phyloP scores from a whole-genome alignment of 176 grass and related monocot genomes.

The Ampelocalamus luodianensis region DNA sequence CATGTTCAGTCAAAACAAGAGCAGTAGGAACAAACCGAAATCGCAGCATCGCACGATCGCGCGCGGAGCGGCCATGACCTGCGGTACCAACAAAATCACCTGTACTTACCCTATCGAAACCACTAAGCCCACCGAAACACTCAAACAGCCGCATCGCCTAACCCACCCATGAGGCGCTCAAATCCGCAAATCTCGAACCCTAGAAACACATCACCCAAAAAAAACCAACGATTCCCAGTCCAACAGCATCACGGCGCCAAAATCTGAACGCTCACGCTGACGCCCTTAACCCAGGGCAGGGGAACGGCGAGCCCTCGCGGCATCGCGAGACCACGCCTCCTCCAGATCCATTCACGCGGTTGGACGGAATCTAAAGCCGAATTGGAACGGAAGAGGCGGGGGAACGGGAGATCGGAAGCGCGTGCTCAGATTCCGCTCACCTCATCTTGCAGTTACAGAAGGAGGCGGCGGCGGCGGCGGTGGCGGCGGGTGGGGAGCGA shows the following conservation, averaged over 20 bases:
- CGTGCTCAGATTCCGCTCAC: conserved; percentile 11
- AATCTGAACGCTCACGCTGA: neutral
- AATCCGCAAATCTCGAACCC: conserved; percentile 14
- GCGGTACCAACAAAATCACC: neutral
- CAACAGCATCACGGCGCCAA: neutral
- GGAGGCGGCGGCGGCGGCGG: conserved; percentile 1
- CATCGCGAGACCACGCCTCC: neutral
- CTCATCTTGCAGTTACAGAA: conserved; percentile 41
- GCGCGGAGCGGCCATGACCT: neutral
- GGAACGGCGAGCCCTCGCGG: neutral
- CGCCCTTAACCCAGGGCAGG: neutral
- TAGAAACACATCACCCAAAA: neutral
- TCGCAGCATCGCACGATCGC: neutral
- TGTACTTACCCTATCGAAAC: neutral
- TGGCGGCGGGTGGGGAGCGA: conserved; percentile 24
- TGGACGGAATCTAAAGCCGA: neutral
- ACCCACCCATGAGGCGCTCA: neutral
- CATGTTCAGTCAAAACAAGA: neutral
- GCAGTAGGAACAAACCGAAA: neutral
- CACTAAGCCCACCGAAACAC: neutral
- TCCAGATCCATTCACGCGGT: conserved; percentile 35
- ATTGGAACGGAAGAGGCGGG: neutral
- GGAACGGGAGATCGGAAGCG: conserved; percentile 10
- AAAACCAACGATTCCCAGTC: neutral
- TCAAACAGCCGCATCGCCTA: neutral